A percentile compares a stretch with the other conserved stretches of the same genome.
phyloP scores from a whole-genome alignment of 192 early-diverging fungal genomes.

The Rhizophlyctis rosea region DNA sequence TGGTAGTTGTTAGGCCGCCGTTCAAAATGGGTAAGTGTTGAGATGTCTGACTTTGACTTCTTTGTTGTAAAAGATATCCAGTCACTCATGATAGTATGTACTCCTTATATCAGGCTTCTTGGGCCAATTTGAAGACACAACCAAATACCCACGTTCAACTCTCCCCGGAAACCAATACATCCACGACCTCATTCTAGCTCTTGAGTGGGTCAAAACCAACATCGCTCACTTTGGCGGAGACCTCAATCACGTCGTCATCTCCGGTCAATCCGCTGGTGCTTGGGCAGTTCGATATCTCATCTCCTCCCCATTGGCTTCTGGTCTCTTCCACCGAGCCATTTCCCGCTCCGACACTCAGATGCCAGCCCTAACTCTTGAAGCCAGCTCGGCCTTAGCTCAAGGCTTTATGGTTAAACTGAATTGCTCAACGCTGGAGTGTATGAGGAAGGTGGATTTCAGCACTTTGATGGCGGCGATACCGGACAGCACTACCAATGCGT shows the following conservation, averaged over 20 bases:
- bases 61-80: no score
- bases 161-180: conserved; percentile 43
- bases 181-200: conserved; percentile 51
- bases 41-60: no score
- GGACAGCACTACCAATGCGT: no score
- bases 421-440: not conserved
- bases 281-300: not conserved
- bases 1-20: conserved; percentile 51
- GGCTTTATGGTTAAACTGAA: not conserved
- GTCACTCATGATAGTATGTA: no score
- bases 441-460: not conserved
- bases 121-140: not conserved
- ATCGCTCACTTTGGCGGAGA: conserved; percentile 59
- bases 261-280: conserved; percentile 52
- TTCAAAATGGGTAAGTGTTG: no score
- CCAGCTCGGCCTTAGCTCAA: not conserved
- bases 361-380: not conserved
- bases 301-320: not conserved
- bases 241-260: conserved; percentile 44
- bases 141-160: not conserved
- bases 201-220: conserved; percentile 57
- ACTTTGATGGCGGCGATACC: not conserved
- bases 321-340: not conserved
- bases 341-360: not conserved
- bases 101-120: not conserved